Evolutionary conservation across 2,329 filamentous ascomycete genomes (phyloP), one percentile per base, ranked within the genome.

Genomic region (Penicillium freii): DNA sequence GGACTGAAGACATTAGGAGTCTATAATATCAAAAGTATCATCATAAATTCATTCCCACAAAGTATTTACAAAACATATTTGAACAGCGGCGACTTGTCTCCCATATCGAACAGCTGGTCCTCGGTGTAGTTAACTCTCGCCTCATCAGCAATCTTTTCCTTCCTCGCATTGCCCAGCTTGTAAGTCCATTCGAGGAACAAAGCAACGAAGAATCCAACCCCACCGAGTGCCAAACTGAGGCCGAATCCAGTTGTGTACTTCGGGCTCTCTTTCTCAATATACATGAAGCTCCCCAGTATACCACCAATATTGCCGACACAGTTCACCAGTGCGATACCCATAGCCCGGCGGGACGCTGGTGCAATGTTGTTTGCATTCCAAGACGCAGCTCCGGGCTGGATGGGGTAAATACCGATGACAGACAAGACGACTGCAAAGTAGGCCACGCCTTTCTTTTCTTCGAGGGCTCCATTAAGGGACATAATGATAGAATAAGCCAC

Each of bases 21-120:
- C 1, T 6, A 5, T 17, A 33, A 33, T 23, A 46, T 2, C n/a
- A 46, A 6, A 17, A 31, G 0, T 1, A 27, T 11, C 13, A 23
- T 33, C 19, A 17, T 33, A 17, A 33, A 23, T 46, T 33, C 29
- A 23, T 46, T 17, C 29, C 11, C 27, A 46, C 15, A 11, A 6
- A 47, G 1, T 34, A 34, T 47, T 23, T 23, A 52, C 29, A 52
- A 15, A 27, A 52, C 50, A 58, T 78, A 78, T 60, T 71, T 75
- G 56, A 73, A 78, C 38, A 77, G 71, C 0, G 76, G 76, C 46
- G 73, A 76, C 63, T 69, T 72, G 48, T 78, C 76, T 5, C 76
- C 77, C 67, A 78, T 58, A 17, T 74, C 69, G 55, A 77, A 58
- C 63, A 78, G 44, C 56, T 78, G 68, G 17, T 76, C 68, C 34